A percentile compares a stretch with the other conserved stretches of the same genome.
These are phyloP conservation scores for Chlamydomonas schloesseri DNA, from an alignment of 139 green algal species.

Conservation along the genomic window DNA sequence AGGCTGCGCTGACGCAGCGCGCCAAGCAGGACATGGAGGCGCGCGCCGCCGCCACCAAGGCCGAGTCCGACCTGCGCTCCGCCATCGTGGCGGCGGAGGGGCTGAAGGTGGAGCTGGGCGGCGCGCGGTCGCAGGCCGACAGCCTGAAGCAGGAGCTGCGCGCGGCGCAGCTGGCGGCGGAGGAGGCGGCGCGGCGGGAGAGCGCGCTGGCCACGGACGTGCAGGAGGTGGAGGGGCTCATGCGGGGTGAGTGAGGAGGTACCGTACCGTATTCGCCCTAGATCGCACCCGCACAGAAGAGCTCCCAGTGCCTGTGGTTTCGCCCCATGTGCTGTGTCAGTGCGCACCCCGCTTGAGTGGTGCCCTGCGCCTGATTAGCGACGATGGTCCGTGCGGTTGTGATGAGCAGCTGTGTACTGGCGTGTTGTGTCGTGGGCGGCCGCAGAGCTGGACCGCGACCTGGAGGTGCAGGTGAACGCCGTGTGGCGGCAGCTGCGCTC, in stretches of 20 bases:
- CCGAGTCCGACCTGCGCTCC: conserved; percentile 28
- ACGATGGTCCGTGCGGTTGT: too few relatives aligned
- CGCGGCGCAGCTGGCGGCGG: conserved; percentile 16
- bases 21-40: conserved; percentile 41
- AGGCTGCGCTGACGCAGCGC: background rate
- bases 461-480: conserved; percentile 46
- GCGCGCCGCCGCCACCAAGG: conserved; percentile 17
- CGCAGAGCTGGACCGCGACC: conserved; percentile 49
- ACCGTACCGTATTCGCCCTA: too few relatives aligned
- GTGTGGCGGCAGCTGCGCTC: conserved; percentile 42
- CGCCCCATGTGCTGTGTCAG: too few relatives aligned
- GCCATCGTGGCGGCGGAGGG: conserved; percentile 21
- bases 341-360: too few relatives aligned
- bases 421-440: too few relatives aligned
- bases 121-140: conserved; percentile 3
- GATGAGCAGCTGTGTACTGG: too few relatives aligned
- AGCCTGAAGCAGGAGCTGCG: conserved; percentile 9
- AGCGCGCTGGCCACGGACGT: conserved; percentile 5
- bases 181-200: conserved; percentile 41
- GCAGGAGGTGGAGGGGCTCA: conserved; percentile 41
- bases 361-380: too few relatives aligned
- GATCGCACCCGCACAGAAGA: too few relatives aligned
- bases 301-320: too few relatives aligned
- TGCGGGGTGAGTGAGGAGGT: conserved; percentile 33
- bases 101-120: conserved; percentile 28